phyloP scores from a whole-genome alignment of 106 monocot species.

The Narthecium ossifragum region DNA sequence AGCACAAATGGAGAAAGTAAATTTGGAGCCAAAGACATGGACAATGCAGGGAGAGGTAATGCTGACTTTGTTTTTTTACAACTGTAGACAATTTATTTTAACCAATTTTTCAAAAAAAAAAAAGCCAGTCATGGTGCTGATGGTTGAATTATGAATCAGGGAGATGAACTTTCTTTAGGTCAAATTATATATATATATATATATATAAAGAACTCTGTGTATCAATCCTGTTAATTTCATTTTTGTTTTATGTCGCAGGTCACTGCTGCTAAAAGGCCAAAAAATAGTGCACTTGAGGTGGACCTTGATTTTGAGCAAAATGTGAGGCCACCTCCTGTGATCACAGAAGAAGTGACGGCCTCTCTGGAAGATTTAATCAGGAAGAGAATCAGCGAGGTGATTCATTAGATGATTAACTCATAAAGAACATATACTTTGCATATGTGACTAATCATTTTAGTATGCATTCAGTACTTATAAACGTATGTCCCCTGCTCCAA shows the following conservation, averaged over 20 bases:
- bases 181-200: no score
- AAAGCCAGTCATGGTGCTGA: no score
- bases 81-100: no score
- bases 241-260: constrained; percentile 36
- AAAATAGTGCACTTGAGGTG: constrained; percentile 94
- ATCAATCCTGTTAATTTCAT: neutral
- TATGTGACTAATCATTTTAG: no score
- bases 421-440: no score
- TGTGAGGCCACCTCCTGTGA: constrained; percentile 50
- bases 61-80: neutral
- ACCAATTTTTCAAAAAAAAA: no score
- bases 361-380: constrained; percentile 85
- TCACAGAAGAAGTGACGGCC: constrained; percentile 77
- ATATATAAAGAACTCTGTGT: neutral
- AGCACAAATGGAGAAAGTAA: constrained; percentile 83
- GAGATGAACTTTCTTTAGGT: no score
- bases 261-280: constrained; percentile 83
- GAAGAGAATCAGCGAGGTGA: constrained; percentile 83
- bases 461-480: no score
- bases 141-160: neutral
- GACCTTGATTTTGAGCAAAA: constrained; percentile 97
- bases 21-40: constrained; percentile 77
- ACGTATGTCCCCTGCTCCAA: no score
- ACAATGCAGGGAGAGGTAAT: constrained; percentile 94
- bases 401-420: no score